Base-by-base conservation (phyloP, 805 yeast genomes). In the Starmerella riodocensis region DNA sequence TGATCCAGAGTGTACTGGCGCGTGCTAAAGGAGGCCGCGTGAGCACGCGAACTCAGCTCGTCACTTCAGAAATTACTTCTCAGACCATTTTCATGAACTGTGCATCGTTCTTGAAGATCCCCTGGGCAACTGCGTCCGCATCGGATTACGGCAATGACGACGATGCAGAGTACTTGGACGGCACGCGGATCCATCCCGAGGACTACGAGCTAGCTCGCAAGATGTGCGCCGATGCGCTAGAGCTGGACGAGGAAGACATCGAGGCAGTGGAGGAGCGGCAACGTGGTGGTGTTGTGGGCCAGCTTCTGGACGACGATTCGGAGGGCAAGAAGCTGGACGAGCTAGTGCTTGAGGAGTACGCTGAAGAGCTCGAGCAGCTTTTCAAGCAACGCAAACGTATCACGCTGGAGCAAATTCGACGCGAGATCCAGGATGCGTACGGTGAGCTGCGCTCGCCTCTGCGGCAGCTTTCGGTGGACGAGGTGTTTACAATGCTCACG, bases 191-290 rank as follows among this genome's bases (percentile, higher is more conserved):
- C 34, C 99, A 91, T 53, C 97, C 97, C 6, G 97, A 91, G 60
- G 99, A 91, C 62, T 91, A 91, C 58, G 94, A 83, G 48, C 68
- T 91, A 50, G 97, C 96, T 3, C 74, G 91, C 36, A 91, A 91
- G 58, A 91, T 91, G 86, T 97, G 96, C 6, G 91, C 94, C 1
- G 98, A 91, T 65, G 97, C 98, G 2, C 69, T 91, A 48, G 98
- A 88, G 57, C 70, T 86, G 48, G 95, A 85, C 52, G 98, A 93
- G 53, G 97, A 88, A 59, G 94, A 85, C 48, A 67, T 82, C 53
- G 78, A 76, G 2, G 86, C 78, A 41, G 59, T 78, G 34, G 86
- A 83, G 54, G 78, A 76, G 45, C 80, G 78, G 44, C 91, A 86
- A 35, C 30, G 37, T 12, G 54, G 55, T 18, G 86, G 86, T 33